Evolutionary conservation across 192 early-diverging fungal species (phyloP), one percentile per base, ranked within the genome.

Genomic region (Podochytrium sp.): DNA sequence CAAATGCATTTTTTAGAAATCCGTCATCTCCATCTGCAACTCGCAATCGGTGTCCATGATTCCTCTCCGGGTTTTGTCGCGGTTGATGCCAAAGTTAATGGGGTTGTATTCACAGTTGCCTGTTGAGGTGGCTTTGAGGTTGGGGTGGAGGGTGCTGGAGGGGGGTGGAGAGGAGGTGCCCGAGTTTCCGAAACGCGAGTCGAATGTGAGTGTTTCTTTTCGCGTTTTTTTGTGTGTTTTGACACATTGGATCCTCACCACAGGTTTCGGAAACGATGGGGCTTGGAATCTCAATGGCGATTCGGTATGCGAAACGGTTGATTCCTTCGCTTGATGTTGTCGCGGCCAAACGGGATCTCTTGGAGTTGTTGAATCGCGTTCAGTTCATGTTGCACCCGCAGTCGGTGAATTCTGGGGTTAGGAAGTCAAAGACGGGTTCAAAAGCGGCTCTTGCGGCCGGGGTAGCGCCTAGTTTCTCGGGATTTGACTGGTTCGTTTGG

Each of bases 231-330:
- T n/a, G n/a, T n/a, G n/a, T n/a, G n/a, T n/a, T n/a, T n/a, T n/a
- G n/a, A n/a, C n/a, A n/a, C n/a, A n/a, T n/a, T n/a, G n/a, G n/a
- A n/a, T n/a, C n/a, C n/a, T n/a, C n/a, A n/a, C 38, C 27, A 10
- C 38, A 66, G 64, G 32, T 50, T 32, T 49, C 64, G 7, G 14
- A 42, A 33, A 16, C 39, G 14, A 32, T 38, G 12, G 49, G 56
- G 35, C 35, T 81, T 3, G 80, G 73, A 6, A 40, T 75, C 14
- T 27, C 39, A 0, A 49, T 82, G 32, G 75, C 60, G 7, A 65
- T 69, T 20, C 59, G 81, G 64, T 82, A 82, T 66, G 77, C 77
- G 18, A 29, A 55, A 32, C 56, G 56, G 35, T 29, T 76, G 29
- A n/a, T 72, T 2, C 53, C 74, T n/a, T 7, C n/a, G 6, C 16